phyloP scores from a whole-genome alignment of 345 rosid genomes.

The Dovyalis caffra region DNA sequence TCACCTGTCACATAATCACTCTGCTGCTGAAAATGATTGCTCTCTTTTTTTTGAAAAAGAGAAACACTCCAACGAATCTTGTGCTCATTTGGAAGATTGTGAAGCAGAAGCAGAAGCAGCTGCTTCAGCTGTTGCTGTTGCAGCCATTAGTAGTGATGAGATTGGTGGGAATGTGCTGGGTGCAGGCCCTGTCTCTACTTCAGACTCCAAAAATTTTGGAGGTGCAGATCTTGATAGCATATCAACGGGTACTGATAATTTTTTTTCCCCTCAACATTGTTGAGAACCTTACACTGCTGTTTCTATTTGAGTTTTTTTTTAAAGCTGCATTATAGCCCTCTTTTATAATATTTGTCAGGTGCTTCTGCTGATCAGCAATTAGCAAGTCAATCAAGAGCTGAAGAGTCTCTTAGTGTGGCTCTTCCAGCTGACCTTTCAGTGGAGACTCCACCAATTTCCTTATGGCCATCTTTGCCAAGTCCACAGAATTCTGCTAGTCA shows the following conservation, averaged over 20 bases:
- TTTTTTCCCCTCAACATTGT: background rate
- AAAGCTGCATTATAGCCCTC: constrained; percentile 4
- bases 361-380: constrained; percentile 45
- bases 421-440: constrained; percentile 97
- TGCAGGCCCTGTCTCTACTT: constrained; percentile 43
- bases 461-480: constrained; percentile 78
- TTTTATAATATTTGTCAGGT: constrained; percentile 39
- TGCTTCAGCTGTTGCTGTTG: constrained; percentile 91
- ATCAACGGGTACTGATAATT: constrained; percentile 35
- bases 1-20: constrained; percentile 42
- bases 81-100: constrained; percentile 60
- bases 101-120: constrained; percentile 91
- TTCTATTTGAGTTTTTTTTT: background rate
- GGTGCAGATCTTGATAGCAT: constrained; percentile 49
- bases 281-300: constrained; percentile 6
- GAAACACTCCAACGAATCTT: constrained; percentile 48
- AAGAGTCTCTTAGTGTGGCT: constrained; percentile 80
- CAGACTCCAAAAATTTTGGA: constrained; percentile 61
- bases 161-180: constrained; percentile 49
- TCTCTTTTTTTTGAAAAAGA: constrained; percentile 70
- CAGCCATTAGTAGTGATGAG: constrained; percentile 88
- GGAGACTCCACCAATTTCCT: constrained; percentile 84
- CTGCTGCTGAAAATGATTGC: constrained; percentile 48
- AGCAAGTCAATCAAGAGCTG: constrained; percentile 62
- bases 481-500: constrained; percentile 70